phyloP scores from a whole-genome alignment of 2,329 filamentous ascomycete genomes.

The Fonsecaea monophora region DNA sequence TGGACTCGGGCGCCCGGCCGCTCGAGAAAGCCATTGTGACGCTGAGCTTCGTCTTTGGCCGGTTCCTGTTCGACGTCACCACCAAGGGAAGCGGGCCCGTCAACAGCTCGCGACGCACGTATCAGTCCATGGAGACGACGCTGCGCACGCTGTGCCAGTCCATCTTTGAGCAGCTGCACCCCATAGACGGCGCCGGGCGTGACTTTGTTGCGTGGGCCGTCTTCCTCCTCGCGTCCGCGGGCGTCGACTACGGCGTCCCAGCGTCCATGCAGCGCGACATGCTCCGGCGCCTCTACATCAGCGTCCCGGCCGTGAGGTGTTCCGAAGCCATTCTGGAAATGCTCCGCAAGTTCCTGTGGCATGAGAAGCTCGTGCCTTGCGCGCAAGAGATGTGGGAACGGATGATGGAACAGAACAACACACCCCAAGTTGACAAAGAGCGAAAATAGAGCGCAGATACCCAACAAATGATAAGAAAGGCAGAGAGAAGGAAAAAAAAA shows the following conservation, averaged over 20 bases:
- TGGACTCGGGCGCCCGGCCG: constrained; percentile 1
- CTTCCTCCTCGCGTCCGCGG: constrained; percentile 8
- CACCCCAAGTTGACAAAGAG: background rate
- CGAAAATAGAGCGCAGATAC: too few species aligned
- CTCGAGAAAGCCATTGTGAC: constrained; percentile 13
- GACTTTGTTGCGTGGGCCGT: constrained; percentile 16
- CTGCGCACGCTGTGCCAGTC: background rate
- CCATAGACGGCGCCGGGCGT: background rate
- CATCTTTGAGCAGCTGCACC: background rate
- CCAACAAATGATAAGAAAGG: too few species aligned
- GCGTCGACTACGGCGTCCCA: constrained; percentile 10
- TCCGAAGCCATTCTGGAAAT: background rate
- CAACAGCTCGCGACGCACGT: constrained; percentile 2
- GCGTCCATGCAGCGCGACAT: background rate
- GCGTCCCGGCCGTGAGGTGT: background rate
- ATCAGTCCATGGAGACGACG: constrained; percentile 3
- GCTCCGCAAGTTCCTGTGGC: constrained; percentile 13
- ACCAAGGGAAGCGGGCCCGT: background rate
- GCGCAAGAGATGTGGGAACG: constrained; percentile 3
- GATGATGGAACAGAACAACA: background rate
- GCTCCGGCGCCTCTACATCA: background rate
- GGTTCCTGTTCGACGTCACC: constrained; percentile 6
- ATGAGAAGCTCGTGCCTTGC: constrained; percentile 12
- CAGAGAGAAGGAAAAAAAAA: too few species aligned
- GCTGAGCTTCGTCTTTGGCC: constrained; percentile 11